Evolutionary conservation across 306 rosid species (phyloP).

Genomic region (Prunus padus): DNA sequence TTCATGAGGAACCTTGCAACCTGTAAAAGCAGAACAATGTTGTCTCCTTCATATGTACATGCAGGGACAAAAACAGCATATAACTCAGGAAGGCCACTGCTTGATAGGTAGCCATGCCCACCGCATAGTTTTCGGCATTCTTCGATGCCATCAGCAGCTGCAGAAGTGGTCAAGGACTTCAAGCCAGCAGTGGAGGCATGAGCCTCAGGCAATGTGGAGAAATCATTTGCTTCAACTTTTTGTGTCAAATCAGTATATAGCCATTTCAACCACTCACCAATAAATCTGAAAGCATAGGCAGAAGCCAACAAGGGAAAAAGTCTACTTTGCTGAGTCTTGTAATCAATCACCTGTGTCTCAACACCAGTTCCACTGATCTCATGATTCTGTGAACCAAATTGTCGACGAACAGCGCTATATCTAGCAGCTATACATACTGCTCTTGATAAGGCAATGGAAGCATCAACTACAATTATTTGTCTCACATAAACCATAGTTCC

Average conservation of each 20-base stretch:
- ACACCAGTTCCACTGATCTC: slow-evolving; percentile 46
- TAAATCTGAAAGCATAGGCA: slow-evolving; percentile 92
- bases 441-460: slow-evolving; percentile 79
- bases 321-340: slow-evolving; percentile 90
- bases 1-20: slow-evolving; percentile 89
- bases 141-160: slow-evolving; percentile 82
- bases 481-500: slow-evolving; percentile 89
- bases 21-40: slow-evolving; percentile 80
- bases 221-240: slow-evolving; percentile 70
- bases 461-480: slow-evolving; percentile 72
- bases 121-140: slow-evolving; percentile 91
- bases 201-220: slow-evolving; percentile 81
- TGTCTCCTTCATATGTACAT: slow-evolving; percentile 94
- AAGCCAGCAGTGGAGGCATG: slow-evolving; percentile 97
- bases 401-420: slow-evolving; percentile 91
- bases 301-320: slow-evolving; percentile 94
- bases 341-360: slow-evolving; percentile 92
- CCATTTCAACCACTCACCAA: slow-evolving; percentile 85
- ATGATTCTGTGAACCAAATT: slow-evolving; percentile 49
- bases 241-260: slow-evolving; percentile 70
- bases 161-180: slow-evolving; percentile 85
- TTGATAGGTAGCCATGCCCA: slow-evolving; percentile 88
- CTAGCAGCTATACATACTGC: slow-evolving; percentile 95
- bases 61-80: slow-evolving; percentile 87
- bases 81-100: slow-evolving; percentile 93